phyloP scores from a whole-genome alignment of 1,139 yeast genomes.

The Candida dubliniensis region DNA sequence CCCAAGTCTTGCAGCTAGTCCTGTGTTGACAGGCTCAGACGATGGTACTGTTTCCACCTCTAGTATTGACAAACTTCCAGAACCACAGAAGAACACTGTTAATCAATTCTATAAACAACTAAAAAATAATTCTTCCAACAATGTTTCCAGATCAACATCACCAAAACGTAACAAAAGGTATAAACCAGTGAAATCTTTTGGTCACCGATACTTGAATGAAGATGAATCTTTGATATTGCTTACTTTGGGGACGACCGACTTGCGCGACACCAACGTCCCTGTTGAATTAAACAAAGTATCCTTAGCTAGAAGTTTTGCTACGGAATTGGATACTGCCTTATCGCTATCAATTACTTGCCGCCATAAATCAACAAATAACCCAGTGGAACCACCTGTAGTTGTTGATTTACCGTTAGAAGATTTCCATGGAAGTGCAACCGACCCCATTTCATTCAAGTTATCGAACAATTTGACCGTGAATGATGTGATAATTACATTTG shows the following conservation, averaged over 20 bases:
- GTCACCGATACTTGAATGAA: slow-evolving; percentile 69
- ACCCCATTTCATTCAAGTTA: slow-evolving; percentile 77
- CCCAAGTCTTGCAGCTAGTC: slow-evolving; percentile 19
- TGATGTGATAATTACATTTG: slow-evolving; percentile 71
- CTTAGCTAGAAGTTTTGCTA: slow-evolving; percentile 68
- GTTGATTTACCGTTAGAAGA: slow-evolving; percentile 86
- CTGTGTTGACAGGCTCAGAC: slow-evolving; percentile 17
- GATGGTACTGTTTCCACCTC: slow-evolving; percentile 21
- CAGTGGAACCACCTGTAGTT: slow-evolving; percentile 62
- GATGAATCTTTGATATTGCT: slow-evolving; percentile 71
- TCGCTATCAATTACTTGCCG: slow-evolving; percentile 70
- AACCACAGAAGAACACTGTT: slow-evolving; percentile 33
- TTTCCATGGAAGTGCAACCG: slow-evolving; percentile 72
- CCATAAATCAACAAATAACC: slow-evolving; percentile 39
- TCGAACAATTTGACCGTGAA: slow-evolving; percentile 47
- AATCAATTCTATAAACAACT: slow-evolving; percentile 44
- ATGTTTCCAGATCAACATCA: slow-evolving; percentile 27
- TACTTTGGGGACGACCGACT: slow-evolving; percentile 85
- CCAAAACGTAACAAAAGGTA: slow-evolving; percentile 29
- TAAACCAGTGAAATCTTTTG: slow-evolving; percentile 76
- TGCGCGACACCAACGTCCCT: slow-evolving; percentile 59
- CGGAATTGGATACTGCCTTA: slow-evolving; percentile 86
- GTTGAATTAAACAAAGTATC: slow-evolving; percentile 74
- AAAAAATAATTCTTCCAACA: slow-evolving; percentile 27
- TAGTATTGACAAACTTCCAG: slow-evolving; percentile 45